phyloP scores from a whole-genome alignment of 345 rosid species.

The Gossypium bickii region DNA sequence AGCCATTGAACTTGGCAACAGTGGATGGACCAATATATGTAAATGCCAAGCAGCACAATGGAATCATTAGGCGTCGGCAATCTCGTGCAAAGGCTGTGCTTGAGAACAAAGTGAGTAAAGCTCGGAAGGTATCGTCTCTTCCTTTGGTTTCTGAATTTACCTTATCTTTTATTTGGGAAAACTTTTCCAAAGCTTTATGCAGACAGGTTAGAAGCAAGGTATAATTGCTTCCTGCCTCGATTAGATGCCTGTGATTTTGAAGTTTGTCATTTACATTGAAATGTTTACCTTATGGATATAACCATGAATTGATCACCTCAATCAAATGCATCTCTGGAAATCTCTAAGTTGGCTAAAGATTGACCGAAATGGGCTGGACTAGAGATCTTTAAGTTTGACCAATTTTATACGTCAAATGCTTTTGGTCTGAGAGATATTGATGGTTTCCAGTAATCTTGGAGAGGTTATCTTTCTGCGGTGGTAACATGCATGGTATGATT shows the following conservation, averaged over 20 bases:
- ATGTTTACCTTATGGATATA: neutral
- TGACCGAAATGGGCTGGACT: neutral
- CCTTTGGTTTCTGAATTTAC: neutral
- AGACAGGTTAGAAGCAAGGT: neutral
- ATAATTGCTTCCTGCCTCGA: neutral
- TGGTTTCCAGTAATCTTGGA: neutral
- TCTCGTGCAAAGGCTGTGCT: slow-evolving; percentile 86
- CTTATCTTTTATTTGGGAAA: neutral
- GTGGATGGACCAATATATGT: slow-evolving; percentile 86
- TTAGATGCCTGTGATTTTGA: neutral
- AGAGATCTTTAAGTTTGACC: too few relatives aligned
- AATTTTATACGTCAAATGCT: neutral
- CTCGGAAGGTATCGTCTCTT: slow-evolving; percentile 57
- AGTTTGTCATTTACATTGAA: neutral
- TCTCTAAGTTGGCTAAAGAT: neutral
- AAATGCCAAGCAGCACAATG: slow-evolving; percentile 95
- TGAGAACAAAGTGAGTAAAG: slow-evolving; percentile 41
- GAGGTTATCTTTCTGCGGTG: neutral
- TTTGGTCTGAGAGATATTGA: neutral
- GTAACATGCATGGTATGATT: neutral
- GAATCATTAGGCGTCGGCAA: slow-evolving; percentile 80
- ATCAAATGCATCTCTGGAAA: neutral
- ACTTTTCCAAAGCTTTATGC: neutral
- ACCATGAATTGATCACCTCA: neutral
- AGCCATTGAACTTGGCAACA: slow-evolving; percentile 63